phyloP scores from a whole-genome alignment of 768 basidiomycete genomes.

The Mycena pura region DNA sequence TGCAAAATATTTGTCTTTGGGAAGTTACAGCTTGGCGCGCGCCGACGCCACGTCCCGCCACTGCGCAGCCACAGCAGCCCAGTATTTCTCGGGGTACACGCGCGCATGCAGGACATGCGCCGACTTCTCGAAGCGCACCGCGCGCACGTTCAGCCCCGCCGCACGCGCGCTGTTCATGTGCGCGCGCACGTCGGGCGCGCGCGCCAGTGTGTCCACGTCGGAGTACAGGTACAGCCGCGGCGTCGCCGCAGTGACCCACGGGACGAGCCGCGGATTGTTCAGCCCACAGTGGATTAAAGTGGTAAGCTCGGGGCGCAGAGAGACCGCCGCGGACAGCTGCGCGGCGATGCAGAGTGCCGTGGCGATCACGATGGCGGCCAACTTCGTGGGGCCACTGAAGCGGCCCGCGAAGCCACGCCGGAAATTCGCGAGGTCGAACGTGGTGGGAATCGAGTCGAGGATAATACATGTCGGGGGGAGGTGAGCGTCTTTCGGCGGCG shows the following conservation, averaged over 20 bases:
- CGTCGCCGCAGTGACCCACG: slow-evolving; percentile 47
- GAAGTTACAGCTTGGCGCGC: no score
- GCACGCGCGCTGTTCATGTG: slow-evolving; percentile 42
- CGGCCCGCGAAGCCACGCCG: not conserved
- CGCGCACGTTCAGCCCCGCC: slow-evolving; percentile 41
- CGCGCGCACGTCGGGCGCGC: slow-evolving; percentile 41
- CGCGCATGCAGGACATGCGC: slow-evolving; percentile 55
- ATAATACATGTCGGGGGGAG: not conserved
- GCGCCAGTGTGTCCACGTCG: slow-evolving; percentile 47
- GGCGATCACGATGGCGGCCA: not conserved
- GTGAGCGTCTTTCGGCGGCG: not conserved
- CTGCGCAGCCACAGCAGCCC: slow-evolving; percentile 43
- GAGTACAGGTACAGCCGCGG: slow-evolving; percentile 57
- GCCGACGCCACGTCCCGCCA: no score
- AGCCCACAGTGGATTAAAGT: no score
- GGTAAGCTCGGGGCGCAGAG: not conserved
- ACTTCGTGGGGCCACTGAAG: not conserved
- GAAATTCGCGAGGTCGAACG: not conserved
- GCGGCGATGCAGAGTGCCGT: not conserved
- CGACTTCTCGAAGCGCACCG: slow-evolving; percentile 47
- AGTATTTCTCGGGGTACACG: slow-evolving; percentile 50
- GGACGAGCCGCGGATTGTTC: slow-evolving; percentile 39
- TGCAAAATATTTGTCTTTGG: no score
- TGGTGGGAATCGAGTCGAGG: not conserved
- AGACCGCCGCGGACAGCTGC: not conserved